Evolutionary conservation across 192 early-diverging fungal genomes (phyloP).

Genomic region (Backusella morwellensis): DNA sequence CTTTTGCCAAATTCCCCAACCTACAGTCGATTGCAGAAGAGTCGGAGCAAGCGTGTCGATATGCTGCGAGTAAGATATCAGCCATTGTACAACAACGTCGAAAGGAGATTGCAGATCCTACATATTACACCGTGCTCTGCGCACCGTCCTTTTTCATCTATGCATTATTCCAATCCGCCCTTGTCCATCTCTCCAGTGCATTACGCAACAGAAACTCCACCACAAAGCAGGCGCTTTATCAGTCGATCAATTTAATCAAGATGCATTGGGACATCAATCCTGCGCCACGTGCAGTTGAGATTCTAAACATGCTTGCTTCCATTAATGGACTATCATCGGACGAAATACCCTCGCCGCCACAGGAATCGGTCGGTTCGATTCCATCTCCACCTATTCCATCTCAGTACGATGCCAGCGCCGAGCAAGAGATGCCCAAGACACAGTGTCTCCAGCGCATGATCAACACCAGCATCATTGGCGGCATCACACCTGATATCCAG

Average conservation of each 20-base stretch:
- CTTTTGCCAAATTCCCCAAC: neutral
- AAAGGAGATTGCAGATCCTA: neutral
- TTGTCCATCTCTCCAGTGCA: slow-evolving; percentile 15
- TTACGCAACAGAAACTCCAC: neutral
- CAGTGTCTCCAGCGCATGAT: slow-evolving; percentile 18
- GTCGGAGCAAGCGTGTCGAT: slow-evolving; percentile 12
- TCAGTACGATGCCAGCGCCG: neutral
- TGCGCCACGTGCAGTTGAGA: slow-evolving; percentile 13
- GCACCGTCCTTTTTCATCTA: slow-evolving; percentile 13
- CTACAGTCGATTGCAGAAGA: slow-evolving; percentile 7
- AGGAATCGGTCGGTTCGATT: neutral
- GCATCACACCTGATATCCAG: slow-evolving; percentile 19
- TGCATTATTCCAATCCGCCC: slow-evolving; percentile 15
- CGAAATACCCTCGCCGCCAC: neutral
- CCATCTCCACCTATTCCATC: neutral
- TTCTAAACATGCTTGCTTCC: slow-evolving; percentile 6
- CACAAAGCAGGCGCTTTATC: neutral
- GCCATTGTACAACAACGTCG: neutral
- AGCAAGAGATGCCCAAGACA: slow-evolving; percentile 6
- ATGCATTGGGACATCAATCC: neutral
- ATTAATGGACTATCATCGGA: neutral
- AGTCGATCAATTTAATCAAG: slow-evolving; percentile 3
- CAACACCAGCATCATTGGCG: slow-evolving; percentile 16
- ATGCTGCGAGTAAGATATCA: slow-evolving; percentile 14
- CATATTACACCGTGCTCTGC: neutral